A percentile compares a stretch with the other conserved stretches of the same genome.
These are phyloP conservation scores for Aspergillus sp. DNA, from an alignment of 2,329 filamentous ascomycete genomes.

Conservation along the genomic window DNA sequence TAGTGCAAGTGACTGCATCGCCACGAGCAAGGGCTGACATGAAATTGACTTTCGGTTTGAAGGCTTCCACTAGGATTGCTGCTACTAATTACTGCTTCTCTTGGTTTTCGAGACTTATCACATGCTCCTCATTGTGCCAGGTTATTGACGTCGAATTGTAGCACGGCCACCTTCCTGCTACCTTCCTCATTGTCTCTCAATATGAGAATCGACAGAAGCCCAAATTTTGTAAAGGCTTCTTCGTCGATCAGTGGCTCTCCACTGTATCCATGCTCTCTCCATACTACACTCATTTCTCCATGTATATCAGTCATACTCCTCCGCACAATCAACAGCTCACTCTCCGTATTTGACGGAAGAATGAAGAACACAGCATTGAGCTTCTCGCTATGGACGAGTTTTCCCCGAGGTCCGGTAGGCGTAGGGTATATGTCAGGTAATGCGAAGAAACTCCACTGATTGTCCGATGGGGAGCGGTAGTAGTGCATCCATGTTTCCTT, in stretches of 20 bases:
- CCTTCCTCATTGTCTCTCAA: not conserved
- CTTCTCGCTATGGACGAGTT: not conserved
- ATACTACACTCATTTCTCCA: not conserved
- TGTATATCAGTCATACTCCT: not conserved
- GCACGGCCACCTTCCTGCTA: not conserved
- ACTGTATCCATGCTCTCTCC: not conserved
- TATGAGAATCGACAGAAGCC: not conserved
- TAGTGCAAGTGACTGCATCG: not conserved
- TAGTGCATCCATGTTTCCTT: slow-evolving; percentile 3
- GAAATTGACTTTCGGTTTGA: not conserved
- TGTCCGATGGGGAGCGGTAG: not conserved
- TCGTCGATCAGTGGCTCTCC: slow-evolving; percentile 6
- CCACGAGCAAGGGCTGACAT: not conserved
- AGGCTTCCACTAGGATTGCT: not conserved
- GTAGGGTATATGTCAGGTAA: not conserved
- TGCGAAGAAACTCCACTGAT: not conserved
- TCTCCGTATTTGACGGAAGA: not conserved
- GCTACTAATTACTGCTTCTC: not conserved
- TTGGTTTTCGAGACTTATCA: no score
- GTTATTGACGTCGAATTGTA: not conserved
- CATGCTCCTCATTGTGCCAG: not conserved
- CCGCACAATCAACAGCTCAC: not conserved
- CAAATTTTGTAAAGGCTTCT: not conserved
- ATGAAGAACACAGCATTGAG: not conserved
- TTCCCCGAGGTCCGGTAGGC: not conserved